Evolutionary conservation across 805 yeast species (phyloP), one percentile per base, ranked within the genome.

Genomic region (Jamesozyma gamospora): DNA sequence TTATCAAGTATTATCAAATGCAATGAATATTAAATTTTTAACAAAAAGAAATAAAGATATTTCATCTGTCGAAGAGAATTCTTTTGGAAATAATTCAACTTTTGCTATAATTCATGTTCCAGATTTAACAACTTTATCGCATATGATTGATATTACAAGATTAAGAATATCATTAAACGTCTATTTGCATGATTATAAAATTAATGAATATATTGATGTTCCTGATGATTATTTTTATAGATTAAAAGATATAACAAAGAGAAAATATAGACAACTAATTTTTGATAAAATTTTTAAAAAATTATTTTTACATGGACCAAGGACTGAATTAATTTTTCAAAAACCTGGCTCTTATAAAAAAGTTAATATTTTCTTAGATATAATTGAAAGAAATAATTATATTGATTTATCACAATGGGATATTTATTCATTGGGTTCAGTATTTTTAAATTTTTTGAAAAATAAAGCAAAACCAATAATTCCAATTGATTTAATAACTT

Each of bases 151-250:
- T 58, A 75, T 90, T 32, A 80, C 94, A 3, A 71, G 71, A 40
- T 61, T 90, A 34, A 78, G 88, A 47, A 79, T 90, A 32, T 79
- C 88, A 2, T 69, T 88, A 32, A 74, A 76, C 35, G 82, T 85
- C 5, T 87, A 85, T 56, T 62, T 79, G 31, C 78, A 79, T 52
- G 82, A 85, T 49, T 69, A 70, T 42, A 70, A 71, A 40, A 66
- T 75, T 32, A 69, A 67, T 37, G 70, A 66, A n/a, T 59, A 53
- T 34, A 69, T 80, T 28, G 63, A 69, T 3, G 60, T 77, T 3
- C 79, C 77, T 36, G 53, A 49, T 51, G 59, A 54, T 33, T 65
- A 56, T 49, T 55, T 51, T 24, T 54, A 54, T 7, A 45, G 53
- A 17, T 40, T 49, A 28, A 50, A 57, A n/a, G 39, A 49, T 25